These are phyloP conservation scores for Fusarium sp. DNA, from an alignment of 2,329 filamentous ascomycete genomes.

Conservation along the genomic window DNA sequence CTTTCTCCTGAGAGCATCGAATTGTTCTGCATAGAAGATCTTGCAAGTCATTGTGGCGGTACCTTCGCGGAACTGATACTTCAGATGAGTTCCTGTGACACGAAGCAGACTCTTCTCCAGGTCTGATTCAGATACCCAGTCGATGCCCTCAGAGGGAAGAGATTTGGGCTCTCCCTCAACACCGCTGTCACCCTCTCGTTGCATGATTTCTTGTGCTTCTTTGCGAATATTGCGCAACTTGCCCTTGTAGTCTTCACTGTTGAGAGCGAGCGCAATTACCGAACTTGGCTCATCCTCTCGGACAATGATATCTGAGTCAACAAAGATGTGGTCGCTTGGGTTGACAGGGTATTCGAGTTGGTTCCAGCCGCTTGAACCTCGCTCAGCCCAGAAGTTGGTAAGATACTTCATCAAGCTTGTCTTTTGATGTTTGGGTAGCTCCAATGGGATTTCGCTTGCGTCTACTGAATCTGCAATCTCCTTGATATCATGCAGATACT, in stretches of 20 bases:
- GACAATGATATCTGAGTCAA: conserved; percentile 96
- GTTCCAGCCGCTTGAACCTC: conserved; percentile 94
- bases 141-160: conserved; percentile 52
- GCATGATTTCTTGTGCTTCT: conserved; percentile 59
- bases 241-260: conserved; percentile 84
- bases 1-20: conserved; percentile 92
- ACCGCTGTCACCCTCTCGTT: conserved; percentile 51
- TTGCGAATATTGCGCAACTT: conserved; percentile 78
- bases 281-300: conserved; percentile 98
- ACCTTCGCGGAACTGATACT: conserved; percentile 94
- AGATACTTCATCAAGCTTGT: conserved; percentile 94
- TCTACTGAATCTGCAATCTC: conserved; percentile 73
- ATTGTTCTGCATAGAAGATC: conserved; percentile 98
- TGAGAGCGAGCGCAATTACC: conserved; percentile 91
- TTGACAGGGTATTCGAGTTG: conserved; percentile 92
- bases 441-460: conserved; percentile 71
- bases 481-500: conserved; percentile 72
- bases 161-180: conserved; percentile 48
- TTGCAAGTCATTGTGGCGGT: conserved; percentile 97
- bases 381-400: conserved; percentile 97
- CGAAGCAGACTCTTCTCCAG: conserved; percentile 88
- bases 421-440: conserved; percentile 92
- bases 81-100: conserved; percentile 89
- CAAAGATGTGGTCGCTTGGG: conserved; percentile 92
- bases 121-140: conserved; percentile 71